phyloP scores from a whole-genome alignment of 78 protist species.

The Mantamonas sphyraenae region DNA sequence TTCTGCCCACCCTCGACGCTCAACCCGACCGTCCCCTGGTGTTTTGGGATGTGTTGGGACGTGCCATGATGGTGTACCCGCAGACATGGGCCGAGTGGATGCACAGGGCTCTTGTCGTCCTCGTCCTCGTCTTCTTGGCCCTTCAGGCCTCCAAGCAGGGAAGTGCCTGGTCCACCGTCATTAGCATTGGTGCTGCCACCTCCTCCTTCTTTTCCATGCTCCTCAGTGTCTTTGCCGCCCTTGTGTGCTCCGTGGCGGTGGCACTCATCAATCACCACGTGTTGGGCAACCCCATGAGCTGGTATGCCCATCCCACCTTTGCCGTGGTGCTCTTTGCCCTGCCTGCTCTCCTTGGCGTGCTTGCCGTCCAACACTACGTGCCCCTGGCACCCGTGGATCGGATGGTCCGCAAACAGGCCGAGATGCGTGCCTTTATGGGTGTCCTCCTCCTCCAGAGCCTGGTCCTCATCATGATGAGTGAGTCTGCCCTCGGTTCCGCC shows the following conservation, averaged over 20 bases:
- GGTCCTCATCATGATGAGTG: not conserved
- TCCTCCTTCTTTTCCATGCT: not conserved
- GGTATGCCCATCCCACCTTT: not conserved
- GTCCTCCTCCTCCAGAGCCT: not conserved
- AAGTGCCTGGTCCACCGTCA: not conserved
- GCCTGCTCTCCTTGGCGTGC: not conserved
- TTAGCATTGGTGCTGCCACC: not conserved
- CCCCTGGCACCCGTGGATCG: not conserved
- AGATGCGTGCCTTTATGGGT: not conserved
- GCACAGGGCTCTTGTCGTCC: not conserved
- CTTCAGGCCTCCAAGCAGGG: not conserved
- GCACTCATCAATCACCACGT: not conserved
- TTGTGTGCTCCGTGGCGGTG: not conserved
- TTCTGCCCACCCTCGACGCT: not conserved
- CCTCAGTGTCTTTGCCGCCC: not conserved
- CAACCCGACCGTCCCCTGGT: not conserved
- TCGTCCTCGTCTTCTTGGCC: not conserved
- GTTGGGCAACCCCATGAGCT: not conserved
- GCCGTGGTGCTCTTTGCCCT: not conserved
- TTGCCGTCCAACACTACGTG: not conserved
- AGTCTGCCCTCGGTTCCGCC: not conserved
- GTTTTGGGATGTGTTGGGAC: constrained; percentile 6
- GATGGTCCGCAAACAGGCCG: not conserved
- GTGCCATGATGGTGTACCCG: not conserved
- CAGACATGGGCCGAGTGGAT: not conserved